Evolutionary conservation across 306 rosid genomes (phyloP).

Genomic region (Trifolium dubium): DNA sequence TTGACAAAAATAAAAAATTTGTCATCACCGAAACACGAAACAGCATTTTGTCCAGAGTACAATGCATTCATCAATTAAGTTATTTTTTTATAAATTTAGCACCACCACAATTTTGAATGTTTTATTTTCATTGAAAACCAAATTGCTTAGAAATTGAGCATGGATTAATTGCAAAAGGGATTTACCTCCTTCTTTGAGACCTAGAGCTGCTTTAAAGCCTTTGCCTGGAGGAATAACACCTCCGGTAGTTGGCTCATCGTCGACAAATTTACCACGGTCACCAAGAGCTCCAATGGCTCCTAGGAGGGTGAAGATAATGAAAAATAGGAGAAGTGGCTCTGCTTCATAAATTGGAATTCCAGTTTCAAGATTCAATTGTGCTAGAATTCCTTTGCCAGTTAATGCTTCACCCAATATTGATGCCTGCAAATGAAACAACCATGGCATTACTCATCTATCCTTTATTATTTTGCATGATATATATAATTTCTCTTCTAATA

Average conservation of each 20-base stretch:
- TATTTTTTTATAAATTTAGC: too few relatives aligned
- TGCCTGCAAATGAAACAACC: conserved; percentile 59
- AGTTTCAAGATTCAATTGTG: conserved; percentile 89
- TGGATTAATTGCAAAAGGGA: conserved; percentile 1
- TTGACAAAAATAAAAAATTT: too few relatives aligned
- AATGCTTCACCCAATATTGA: conserved; percentile 86
- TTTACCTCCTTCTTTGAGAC: conserved; percentile 85
- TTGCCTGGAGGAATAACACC: conserved; percentile 84
- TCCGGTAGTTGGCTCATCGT: conserved; percentile 74
- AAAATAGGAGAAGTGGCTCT: conserved; percentile 92
- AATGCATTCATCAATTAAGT: too few relatives aligned
- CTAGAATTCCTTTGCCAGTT: conserved; percentile 92
- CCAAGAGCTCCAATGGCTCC: conserved; percentile 99
- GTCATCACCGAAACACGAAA: too few relatives aligned
- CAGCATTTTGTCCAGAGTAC: too few relatives aligned
- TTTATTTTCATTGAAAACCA: too few relatives aligned
- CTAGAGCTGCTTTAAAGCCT: conserved; percentile 67
- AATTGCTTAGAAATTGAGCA: neutral
- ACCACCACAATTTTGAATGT: too few relatives aligned
- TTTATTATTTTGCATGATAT: neutral
- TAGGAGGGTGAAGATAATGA: conserved; percentile 89
- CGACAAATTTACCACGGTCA: conserved; percentile 90
- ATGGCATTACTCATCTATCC: neutral
- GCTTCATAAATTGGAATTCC: conserved; percentile 97
- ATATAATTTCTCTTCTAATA: neutral